Evolutionary conservation across 192 early-diverging fungal genomes (phyloP).

Genomic region (Entophlyctis helioformis): DNA sequence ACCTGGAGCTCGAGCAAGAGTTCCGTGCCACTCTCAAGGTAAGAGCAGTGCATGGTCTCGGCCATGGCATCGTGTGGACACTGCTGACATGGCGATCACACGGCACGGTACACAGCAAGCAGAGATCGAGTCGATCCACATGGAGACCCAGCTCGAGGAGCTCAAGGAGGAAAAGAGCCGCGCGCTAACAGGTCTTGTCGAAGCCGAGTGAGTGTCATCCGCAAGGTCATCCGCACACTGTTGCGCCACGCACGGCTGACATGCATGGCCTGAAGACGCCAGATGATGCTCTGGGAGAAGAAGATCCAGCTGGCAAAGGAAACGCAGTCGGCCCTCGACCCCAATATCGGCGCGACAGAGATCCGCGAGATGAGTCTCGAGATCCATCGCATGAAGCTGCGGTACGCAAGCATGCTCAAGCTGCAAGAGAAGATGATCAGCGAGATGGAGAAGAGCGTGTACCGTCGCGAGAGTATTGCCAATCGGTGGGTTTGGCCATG

Average conservation of each 20-base stretch:
- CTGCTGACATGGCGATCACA: no score
- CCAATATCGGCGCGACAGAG: constrained; percentile 49
- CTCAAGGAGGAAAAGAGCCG: constrained; percentile 35
- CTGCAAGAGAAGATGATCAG: constrained; percentile 52
- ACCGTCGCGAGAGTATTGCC: constrained; percentile 40
- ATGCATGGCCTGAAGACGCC: constrained; percentile 30
- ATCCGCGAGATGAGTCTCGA: constrained; percentile 47
- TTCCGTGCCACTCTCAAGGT: constrained; percentile 42
- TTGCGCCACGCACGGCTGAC: constrained; percentile 1
- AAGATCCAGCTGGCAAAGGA: constrained; percentile 57
- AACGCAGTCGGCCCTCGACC: constrained; percentile 49
- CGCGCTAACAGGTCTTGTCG: constrained; percentile 41
- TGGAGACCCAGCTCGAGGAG: constrained; percentile 35
- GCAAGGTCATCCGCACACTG: neutral
- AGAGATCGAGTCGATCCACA: constrained; percentile 35
- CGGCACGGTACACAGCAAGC: constrained; percentile 27
- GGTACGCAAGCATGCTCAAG: constrained; percentile 43
- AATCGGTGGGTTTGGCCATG: constrained; percentile 7
- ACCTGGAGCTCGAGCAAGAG: constrained; percentile 44
- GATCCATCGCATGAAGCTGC: constrained; percentile 53
- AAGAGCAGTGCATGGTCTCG: neutral
- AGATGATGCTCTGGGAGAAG: constrained; percentile 57
- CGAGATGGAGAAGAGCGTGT: constrained; percentile 55
- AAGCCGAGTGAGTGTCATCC: constrained; percentile 43
- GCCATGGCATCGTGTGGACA: no score